Conservation (phyloP, 2,329 filamentous ascomycete species). For the Alternaria consortialis region DNA sequence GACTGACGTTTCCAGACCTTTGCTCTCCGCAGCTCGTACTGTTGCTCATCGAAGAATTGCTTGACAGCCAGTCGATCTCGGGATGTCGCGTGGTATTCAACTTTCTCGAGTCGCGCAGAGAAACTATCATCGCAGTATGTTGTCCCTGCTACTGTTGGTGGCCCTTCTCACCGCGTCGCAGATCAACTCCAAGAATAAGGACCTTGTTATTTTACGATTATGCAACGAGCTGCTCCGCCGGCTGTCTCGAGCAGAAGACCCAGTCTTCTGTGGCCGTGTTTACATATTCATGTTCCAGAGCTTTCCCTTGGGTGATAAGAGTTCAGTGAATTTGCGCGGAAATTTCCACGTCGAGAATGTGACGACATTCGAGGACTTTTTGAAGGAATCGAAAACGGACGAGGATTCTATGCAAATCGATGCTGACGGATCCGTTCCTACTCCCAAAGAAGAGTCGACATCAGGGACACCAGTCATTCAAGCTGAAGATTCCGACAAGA, state of each 20-base stretch:
- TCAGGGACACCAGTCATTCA: conserved; percentile 37
- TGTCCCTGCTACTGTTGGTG: background rate
- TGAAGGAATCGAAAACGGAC: conserved; percentile 48
- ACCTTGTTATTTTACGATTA: conserved; percentile 86
- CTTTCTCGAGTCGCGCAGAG: conserved; percentile 91
- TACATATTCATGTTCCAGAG: conserved; percentile 99
- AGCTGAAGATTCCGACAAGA: conserved; percentile 57
- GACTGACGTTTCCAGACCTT: conserved; percentile 51
- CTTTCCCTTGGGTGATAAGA: conserved; percentile 95
- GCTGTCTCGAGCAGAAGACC: conserved; percentile 94
- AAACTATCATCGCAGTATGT: conserved; percentile 80
- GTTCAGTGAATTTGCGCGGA: conserved; percentile 93
- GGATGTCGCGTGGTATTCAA: conserved; percentile 93
- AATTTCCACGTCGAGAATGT: conserved; percentile 97
- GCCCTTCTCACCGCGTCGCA: conserved; percentile 35
- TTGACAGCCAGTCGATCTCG: conserved; percentile 94
- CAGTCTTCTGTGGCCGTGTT: conserved; percentile 94
- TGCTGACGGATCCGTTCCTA: conserved; percentile 46
- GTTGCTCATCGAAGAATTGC: conserved; percentile 90
- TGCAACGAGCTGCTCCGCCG: conserved; percentile 96
- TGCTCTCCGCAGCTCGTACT: conserved; percentile 84
- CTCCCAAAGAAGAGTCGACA: conserved; percentile 52
- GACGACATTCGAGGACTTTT: conserved; percentile 77
- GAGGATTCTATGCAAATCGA: conserved; percentile 74
- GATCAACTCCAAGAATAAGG: conserved; percentile 68